Percentiles rank a stretch among this genome's conserved stretches.
Conservation (phyloP, 2,329 filamentous ascomycete genomes). For the Cytospora schulzeri region DNA sequence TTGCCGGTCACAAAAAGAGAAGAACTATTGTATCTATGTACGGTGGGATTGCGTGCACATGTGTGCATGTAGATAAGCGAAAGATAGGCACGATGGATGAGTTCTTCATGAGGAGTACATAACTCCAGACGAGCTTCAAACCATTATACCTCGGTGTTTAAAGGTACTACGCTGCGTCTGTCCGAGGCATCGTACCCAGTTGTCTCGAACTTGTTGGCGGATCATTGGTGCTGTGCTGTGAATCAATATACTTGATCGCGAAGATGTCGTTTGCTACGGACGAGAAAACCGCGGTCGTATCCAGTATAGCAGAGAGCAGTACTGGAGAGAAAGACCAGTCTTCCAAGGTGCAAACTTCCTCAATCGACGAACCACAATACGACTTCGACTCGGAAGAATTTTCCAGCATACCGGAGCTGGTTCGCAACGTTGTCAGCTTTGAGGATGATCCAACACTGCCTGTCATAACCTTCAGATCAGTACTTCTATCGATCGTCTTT, state of each 20-base stretch:
- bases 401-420: constrained; percentile 28
- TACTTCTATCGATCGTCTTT: constrained; percentile 27
- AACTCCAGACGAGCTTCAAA: neutral
- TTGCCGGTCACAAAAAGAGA: neutral
- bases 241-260: neutral
- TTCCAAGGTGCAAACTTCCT: neutral
- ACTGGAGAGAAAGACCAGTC: neutral
- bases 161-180: neutral
- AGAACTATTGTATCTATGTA: neutral
- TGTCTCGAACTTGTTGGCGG: neutral
- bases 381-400: constrained; percentile 20
- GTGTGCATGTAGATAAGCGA: neutral
- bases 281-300: constrained; percentile 4
- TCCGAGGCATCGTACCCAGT: neutral
- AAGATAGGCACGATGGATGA: neutral
- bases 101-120: neutral
- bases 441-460: constrained; percentile 28
- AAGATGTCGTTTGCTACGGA: neutral
- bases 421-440: constrained; percentile 31
- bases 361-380: constrained; percentile 9
- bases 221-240: neutral
- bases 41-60: neutral
- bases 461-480: constrained; percentile 30
- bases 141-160: neutral
- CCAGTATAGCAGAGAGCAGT: neutral